These are phyloP conservation scores for Polyplosphaeria fusca DNA, from an alignment of 495 filamentous ascomycete genomes.

Conservation along the genomic window DNA sequence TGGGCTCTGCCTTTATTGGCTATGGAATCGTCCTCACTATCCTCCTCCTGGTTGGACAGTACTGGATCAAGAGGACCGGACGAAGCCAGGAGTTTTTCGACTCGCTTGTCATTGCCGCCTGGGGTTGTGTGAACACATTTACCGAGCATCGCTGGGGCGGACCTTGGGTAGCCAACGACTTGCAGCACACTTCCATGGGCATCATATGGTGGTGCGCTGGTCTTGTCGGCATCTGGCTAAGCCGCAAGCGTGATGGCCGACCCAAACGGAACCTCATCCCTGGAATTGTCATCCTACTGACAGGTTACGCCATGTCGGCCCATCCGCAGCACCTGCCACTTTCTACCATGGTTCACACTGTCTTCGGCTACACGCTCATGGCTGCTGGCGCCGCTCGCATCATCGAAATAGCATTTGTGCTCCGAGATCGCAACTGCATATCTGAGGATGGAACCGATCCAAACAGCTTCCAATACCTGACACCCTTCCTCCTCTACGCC, in stretches of 20 bases:
- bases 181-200: slow-evolving; percentile 97
- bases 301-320: slow-evolving; percentile 90
- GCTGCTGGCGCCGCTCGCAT: slow-evolving; percentile 77
- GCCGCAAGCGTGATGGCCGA: slow-evolving; percentile 71
- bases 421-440: slow-evolving; percentile 64
- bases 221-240: slow-evolving; percentile 87
- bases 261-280: slow-evolving; percentile 93
- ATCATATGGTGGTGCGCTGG: slow-evolving; percentile 97
- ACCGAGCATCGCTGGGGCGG: slow-evolving; percentile 94
- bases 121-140: slow-evolving; percentile 97
- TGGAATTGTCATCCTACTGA: slow-evolving; percentile 82
- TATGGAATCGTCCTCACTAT: slow-evolving; percentile 88
- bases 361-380: slow-evolving; percentile 97
- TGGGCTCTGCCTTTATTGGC: slow-evolving; percentile 94
- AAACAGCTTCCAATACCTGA: slow-evolving; percentile 89
- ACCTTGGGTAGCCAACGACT: slow-evolving; percentile 88
- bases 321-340: slow-evolving; percentile 80
- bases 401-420: slow-evolving; percentile 86
- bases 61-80: slow-evolving; percentile 79
- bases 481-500: slow-evolving; percentile 85
- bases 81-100: slow-evolving; percentile 98
- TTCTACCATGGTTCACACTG: slow-evolving; percentile 83
- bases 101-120: slow-evolving; percentile 80
- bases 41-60: slow-evolving; percentile 80
- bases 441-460: slow-evolving; percentile 59